phyloP scores from a whole-genome alignment of 192 early-diverging fungal genomes.

The Coemansia sp. region DNA sequence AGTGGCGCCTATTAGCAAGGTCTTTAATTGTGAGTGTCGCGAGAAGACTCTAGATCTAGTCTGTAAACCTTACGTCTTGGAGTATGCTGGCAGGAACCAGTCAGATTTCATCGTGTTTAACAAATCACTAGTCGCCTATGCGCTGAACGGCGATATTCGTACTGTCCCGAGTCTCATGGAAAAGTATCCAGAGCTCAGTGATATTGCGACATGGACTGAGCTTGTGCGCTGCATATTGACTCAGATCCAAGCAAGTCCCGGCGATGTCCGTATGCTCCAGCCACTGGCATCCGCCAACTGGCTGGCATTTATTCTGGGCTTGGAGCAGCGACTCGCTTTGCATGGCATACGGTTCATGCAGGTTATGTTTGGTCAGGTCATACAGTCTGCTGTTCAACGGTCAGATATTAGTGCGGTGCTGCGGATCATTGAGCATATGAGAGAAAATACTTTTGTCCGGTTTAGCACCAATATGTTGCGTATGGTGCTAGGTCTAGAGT shows the following conservation, averaged over 20 bases:
- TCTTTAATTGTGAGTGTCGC: too few relatives aligned
- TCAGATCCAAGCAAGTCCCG: slow-evolving; percentile 11
- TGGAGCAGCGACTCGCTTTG: not conserved
- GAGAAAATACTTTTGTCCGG: not conserved
- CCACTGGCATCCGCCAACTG: slow-evolving; percentile 9
- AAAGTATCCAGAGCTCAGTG: slow-evolving; percentile 15
- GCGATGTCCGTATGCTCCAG: not conserved
- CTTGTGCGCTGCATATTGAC: slow-evolving; percentile 1
- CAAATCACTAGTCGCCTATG: slow-evolving; percentile 28
- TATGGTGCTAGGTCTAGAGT: not conserved
- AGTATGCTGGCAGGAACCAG: too few relatives aligned
- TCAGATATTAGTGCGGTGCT: not conserved
- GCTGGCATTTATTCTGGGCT: not conserved
- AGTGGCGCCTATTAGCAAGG: too few relatives aligned
- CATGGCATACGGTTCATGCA: not conserved
- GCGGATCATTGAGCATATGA: not conserved
- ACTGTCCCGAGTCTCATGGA: slow-evolving; percentile 34
- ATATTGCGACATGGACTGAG: slow-evolving; percentile 26
- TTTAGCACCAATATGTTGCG: not conserved
- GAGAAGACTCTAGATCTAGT: too few relatives aligned
- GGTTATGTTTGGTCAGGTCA: not conserved
- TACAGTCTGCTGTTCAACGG: not conserved
- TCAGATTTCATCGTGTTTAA: slow-evolving; percentile 15
- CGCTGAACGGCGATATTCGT: slow-evolving; percentile 24
- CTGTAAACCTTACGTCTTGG: too few relatives aligned